A percentile compares a stretch with the other conserved stretches of the same genome.
These are phyloP conservation scores for Stephanodiscus minutulus DNA, from an alignment of 108 stramenopile species.

Conservation along the genomic window DNA sequence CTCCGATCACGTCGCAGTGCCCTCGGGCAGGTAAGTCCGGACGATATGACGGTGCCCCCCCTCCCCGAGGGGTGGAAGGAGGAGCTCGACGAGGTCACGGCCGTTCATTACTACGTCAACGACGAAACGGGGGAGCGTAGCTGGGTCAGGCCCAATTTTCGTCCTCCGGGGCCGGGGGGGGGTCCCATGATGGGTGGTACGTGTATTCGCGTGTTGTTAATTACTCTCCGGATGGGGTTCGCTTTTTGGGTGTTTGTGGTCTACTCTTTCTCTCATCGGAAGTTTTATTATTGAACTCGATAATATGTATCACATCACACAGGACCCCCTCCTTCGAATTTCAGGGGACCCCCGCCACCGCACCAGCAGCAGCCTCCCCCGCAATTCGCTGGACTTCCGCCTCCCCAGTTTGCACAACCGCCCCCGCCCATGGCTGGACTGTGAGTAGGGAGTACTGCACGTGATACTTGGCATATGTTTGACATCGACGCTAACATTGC, in stretches of 20 bases:
- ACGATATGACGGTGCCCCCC: conserved; percentile 72
- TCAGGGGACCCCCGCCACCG: conserved; percentile 31
- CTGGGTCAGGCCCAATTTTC: conserved; percentile 86
- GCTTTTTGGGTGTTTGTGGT: neutral
- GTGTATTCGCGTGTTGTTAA: neutral
- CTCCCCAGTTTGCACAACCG: conserved; percentile 21
- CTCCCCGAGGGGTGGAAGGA: conserved; percentile 87
- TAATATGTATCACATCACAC: neutral
- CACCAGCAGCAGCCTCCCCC: conserved; percentile 35
- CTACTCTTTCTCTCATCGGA: too few species aligned
- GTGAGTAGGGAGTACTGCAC: too few species aligned
- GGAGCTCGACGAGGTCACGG: conserved; percentile 78
- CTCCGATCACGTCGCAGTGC: conserved; percentile 43
- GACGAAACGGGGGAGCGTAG: conserved; percentile 69
- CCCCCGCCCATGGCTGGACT: conserved; percentile 15
- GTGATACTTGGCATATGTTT: neutral
- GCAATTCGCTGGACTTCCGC: conserved; percentile 32
- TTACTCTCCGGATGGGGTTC: neutral
- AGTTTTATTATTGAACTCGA: neutral
- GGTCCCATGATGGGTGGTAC: conserved; percentile 29
- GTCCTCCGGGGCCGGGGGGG: conserved; percentile 79
- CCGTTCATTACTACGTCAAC: conserved; percentile 65
- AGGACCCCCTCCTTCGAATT: conserved; percentile 4
- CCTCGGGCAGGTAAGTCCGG: conserved; percentile 23
- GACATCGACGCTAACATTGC: neutral